These are phyloP conservation scores for Metschnikowia peoriensis DNA, from an alignment of 805 yeast species.

Conservation along the genomic window DNA sequence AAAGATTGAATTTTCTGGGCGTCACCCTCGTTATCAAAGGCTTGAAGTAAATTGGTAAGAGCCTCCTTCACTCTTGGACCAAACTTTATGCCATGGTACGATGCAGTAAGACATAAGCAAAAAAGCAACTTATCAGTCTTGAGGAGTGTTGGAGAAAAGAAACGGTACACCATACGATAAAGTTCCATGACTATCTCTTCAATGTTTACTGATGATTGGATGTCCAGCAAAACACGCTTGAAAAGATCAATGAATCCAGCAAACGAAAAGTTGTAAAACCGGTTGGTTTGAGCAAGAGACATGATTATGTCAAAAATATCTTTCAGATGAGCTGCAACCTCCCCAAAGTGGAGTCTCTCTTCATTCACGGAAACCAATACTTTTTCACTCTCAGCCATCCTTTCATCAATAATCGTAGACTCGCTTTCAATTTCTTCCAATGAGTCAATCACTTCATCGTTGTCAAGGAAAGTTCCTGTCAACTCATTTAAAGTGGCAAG, in stretches of 20 bases:
- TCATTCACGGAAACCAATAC: constrained; percentile 56
- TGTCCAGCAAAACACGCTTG: constrained; percentile 13
- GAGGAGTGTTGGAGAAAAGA: constrained; percentile 46
- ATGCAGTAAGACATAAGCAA: constrained; percentile 36
- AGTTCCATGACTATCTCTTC: constrained; percentile 32
- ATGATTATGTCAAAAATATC: constrained; percentile 48
- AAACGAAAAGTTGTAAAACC: constrained; percentile 60
- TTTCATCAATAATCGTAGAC: constrained; percentile 49
- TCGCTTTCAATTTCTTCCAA: constrained; percentile 68
- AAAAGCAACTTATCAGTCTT: constrained; percentile 46
- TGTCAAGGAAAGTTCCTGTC: constrained; percentile 64
- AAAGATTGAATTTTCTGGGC: background rate
- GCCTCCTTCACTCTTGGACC: constrained; percentile 23
- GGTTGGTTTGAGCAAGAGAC: constrained; percentile 32
- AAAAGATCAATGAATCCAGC: constrained; percentile 26
- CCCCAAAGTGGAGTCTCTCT: constrained; percentile 45
- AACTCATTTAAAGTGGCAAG: constrained; percentile 56
- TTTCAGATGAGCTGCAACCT: constrained; percentile 57
- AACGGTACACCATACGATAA: constrained; percentile 46
- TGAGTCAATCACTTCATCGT: constrained; percentile 55
- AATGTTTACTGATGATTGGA: constrained; percentile 19
- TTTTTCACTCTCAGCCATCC: constrained; percentile 51
- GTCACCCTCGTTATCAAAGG: background rate
- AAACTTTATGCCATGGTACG: constrained; percentile 24
- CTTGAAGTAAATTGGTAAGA: constrained; percentile 3